A percentile compares a stretch with the other conserved stretches of the same genome.
These are phyloP conservation scores for Mucor saturninus DNA, from an alignment of 371 early-diverging fungal genomes.

Conservation along the genomic window DNA sequence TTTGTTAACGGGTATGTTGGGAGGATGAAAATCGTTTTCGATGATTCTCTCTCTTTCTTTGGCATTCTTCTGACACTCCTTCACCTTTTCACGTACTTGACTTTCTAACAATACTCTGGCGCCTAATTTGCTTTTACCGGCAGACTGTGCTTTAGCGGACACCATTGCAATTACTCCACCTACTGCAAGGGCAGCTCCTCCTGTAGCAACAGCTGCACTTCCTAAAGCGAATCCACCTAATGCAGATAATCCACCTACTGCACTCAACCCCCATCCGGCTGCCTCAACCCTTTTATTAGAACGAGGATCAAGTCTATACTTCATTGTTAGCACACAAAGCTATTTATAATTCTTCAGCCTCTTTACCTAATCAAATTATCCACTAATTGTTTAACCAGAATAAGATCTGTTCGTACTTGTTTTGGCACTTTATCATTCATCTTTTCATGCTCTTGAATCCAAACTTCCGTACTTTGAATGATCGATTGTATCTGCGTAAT, in stretches of 20 bases:
- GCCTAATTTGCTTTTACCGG: slow-evolving; percentile 28
- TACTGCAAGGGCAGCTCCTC: slow-evolving; percentile 41
- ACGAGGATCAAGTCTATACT: slow-evolving; percentile 52
- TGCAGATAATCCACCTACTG: slow-evolving; percentile 53
- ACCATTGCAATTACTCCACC: slow-evolving; percentile 37
- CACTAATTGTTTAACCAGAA: slow-evolving; percentile 44
- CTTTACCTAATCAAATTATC: slow-evolving; percentile 26
- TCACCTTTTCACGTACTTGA: slow-evolving; percentile 23
- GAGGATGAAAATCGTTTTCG: slow-evolving; percentile 1
- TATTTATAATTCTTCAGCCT: not conserved
- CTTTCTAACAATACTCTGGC: slow-evolving; percentile 30
- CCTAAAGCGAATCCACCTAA: slow-evolving; percentile 55
- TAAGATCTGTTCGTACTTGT: slow-evolving; percentile 46
- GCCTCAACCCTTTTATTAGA: slow-evolving; percentile 50
- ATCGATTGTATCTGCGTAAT: slow-evolving; percentile 48
- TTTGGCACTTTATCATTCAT: slow-evolving; percentile 48
- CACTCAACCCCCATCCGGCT: slow-evolving; percentile 53
- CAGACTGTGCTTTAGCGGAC: slow-evolving; percentile 26
- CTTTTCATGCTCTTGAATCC: slow-evolving; percentile 59
- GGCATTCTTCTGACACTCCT: not conserved
- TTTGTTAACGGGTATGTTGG: not conserved
- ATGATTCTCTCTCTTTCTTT: slow-evolving; percentile 12
- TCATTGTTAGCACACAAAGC: not conserved
- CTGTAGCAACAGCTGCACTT: slow-evolving; percentile 39
- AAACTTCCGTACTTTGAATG: slow-evolving; percentile 52